phyloP scores from a whole-genome alignment of 306 rosid genomes.

The Hippophae tibetana region DNA sequence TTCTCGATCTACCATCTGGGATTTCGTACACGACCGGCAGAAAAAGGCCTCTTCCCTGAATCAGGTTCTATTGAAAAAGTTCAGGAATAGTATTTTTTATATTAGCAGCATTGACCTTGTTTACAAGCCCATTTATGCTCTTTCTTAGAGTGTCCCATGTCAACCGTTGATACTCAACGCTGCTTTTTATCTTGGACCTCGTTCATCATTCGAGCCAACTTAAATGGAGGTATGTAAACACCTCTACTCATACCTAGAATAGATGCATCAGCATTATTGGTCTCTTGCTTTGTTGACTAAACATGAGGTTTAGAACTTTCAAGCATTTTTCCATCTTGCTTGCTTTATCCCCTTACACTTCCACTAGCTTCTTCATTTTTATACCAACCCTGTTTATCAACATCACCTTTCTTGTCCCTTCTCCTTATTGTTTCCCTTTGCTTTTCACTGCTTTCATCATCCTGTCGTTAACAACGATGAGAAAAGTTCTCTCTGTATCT shows the following conservation, averaged over 20 bases:
- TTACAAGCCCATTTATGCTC: constrained; percentile 86
- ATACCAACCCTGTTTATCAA: neutral
- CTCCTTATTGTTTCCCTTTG: neutral
- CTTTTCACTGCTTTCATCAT: too few species aligned
- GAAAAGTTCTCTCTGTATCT: neutral
- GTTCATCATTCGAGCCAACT: constrained; percentile 81
- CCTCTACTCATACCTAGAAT: constrained; percentile 73
- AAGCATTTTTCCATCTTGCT: too few species aligned
- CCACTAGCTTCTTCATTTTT: neutral
- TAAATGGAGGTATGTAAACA: constrained; percentile 77
- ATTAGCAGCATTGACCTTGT: constrained; percentile 82
- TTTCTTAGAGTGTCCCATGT: constrained; percentile 93
- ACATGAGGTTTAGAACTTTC: too few species aligned
- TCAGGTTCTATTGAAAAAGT: constrained; percentile 60
- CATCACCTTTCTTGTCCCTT: neutral
- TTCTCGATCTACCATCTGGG: constrained; percentile 85
- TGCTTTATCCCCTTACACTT: neutral
- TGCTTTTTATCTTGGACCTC: constrained; percentile 75
- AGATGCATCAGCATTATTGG: constrained; percentile 13
- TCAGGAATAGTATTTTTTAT: constrained; percentile 70
- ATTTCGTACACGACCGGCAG: constrained; percentile 86
- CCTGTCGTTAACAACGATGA: neutral
- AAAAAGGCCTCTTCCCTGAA: constrained; percentile 78
- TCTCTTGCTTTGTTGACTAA: too few species aligned
- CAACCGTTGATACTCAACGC: constrained; percentile 65